Evolutionary conservation across 75 land plant species (phyloP).

Genomic region (Sequoiadendron giganteum): DNA sequence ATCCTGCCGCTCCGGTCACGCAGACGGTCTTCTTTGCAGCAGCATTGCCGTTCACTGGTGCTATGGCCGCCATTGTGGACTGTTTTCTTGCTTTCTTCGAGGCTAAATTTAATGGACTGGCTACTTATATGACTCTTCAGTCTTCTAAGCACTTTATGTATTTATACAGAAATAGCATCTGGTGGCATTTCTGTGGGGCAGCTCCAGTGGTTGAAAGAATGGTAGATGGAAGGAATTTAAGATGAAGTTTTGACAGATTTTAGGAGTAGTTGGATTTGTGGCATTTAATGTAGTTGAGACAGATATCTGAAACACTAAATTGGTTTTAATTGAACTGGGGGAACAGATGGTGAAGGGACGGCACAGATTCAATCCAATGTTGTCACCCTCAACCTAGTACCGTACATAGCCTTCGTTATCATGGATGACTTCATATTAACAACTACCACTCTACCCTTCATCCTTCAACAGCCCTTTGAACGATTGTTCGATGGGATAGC

Average conservation of each 20-base stretch:
- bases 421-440: background rate
- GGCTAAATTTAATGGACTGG: background rate
- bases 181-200: too few species aligned
- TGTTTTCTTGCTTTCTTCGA: background rate
- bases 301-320: background rate
- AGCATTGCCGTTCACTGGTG: background rate
- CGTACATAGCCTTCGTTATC: too few species aligned
- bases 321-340: background rate
- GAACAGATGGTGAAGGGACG: too few species aligned
- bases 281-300: too few species aligned
- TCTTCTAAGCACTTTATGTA: too few species aligned
- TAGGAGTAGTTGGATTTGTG: background rate
- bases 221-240: background rate
- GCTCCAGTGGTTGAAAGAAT: background rate
- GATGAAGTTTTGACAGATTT: background rate
- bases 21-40: conserved; percentile 11
- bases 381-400: too few species aligned
- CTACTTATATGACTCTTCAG: too few species aligned
- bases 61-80: background rate
- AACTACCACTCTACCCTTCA: background rate
- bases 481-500: too few species aligned
- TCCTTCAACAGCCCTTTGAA: too few species aligned
- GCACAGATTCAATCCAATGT: too few species aligned
- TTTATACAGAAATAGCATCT: too few species aligned
- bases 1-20: conserved; percentile 36